Conservation (phyloP, 148 eudicot genomes). For the Nepenthes gracilis region DNA sequence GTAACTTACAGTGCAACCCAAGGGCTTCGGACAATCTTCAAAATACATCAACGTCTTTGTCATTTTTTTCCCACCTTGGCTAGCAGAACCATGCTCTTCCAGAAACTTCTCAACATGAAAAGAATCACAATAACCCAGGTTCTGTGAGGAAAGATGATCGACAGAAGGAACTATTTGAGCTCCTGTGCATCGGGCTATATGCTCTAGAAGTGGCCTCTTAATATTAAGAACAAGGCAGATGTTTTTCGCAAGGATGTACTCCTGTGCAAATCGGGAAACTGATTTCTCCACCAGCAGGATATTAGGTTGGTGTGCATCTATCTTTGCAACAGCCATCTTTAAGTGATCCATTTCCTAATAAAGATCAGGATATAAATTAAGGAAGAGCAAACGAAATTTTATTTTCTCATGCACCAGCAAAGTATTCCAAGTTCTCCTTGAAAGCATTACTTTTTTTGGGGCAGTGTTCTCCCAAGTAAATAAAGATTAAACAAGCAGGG, state of each 20-base stretch:
- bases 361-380: conserved; percentile 4
- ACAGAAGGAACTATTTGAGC: conserved; percentile 87
- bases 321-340: conserved; percentile 98
- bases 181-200: conserved; percentile 97
- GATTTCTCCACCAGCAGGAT: conserved; percentile 94
- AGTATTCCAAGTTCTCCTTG: conserved; percentile 1
- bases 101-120: conserved; percentile 71
- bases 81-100: conserved; percentile 83
- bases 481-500: background rate
- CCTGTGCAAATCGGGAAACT: conserved; percentile 92
- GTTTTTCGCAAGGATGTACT: conserved; percentile 75
- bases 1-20: conserved; percentile 88
- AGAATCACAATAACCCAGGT: conserved; percentile 69
- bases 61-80: conserved; percentile 64
- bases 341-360: conserved; percentile 86
- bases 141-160: conserved; percentile 72
- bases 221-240: conserved; percentile 88
- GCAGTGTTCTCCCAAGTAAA: background rate
- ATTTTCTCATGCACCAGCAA: conserved; percentile 4
- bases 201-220: conserved; percentile 86
- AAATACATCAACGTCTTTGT: conserved; percentile 91
- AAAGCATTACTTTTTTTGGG: background rate
- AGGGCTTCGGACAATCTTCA: conserved; percentile 98
- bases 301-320: conserved; percentile 70
- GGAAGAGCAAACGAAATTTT: background rate